These are phyloP conservation scores for Hymenoscyphus albidus DNA, from an alignment of 2,329 filamentous ascomycete species.

Conservation along the genomic window DNA sequence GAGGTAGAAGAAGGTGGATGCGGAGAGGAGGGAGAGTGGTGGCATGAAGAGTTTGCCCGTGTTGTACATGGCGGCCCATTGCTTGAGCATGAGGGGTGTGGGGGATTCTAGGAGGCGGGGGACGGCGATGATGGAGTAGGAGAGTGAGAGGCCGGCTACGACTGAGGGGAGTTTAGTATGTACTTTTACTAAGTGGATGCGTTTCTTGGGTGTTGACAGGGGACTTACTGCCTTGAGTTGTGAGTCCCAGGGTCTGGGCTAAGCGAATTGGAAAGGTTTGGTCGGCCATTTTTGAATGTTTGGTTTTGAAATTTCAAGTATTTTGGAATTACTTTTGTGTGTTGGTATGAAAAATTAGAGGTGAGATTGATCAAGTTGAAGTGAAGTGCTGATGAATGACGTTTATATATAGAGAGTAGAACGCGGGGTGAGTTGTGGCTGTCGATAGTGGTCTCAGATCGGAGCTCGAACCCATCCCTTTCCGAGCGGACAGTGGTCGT, in stretches of 20 bases:
- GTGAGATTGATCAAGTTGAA: neutral
- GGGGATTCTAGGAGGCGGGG: conserved; percentile 54
- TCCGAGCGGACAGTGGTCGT: neutral
- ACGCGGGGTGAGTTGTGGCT: neutral
- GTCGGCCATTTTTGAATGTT: neutral
- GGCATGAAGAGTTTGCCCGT: neutral
- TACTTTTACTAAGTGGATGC: neutral
- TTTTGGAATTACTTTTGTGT: neutral
- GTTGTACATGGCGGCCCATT: conserved; percentile 47
- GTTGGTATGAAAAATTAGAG: neutral
- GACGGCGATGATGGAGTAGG: conserved; percentile 42
- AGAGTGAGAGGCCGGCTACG: neutral
- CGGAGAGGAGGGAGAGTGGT: conserved; percentile 21
- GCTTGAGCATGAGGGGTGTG: conserved; percentile 49
- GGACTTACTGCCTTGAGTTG: conserved; percentile 26
- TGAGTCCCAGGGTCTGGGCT: conserved; percentile 49
- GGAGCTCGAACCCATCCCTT: neutral
- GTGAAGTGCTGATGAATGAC: neutral
- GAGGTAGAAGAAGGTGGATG: conserved; percentile 37
- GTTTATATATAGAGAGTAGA: neutral
- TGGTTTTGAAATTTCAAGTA: neutral
- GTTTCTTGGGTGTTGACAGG: neutral
- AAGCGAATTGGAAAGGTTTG: conserved; percentile 38
- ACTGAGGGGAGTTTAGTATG: neutral
- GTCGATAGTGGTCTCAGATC: neutral